Conservation (phyloP, 768 basidiomycete genomes). For the Lactifluus subvellereus region DNA sequence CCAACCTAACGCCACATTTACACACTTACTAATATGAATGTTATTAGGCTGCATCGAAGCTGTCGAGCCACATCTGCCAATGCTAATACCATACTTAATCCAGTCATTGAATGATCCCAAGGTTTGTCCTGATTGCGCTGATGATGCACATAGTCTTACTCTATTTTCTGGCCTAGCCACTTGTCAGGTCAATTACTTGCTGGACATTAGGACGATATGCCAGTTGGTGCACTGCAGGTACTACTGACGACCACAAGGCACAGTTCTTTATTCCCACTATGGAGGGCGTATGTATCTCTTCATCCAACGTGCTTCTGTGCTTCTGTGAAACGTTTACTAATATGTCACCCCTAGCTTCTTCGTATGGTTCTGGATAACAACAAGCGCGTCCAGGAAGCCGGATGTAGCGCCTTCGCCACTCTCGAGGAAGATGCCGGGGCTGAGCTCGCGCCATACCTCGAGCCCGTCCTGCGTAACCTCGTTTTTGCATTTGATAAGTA, state of each 20-base stretch:
- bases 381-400: conserved; percentile 98
- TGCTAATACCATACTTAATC: conserved; percentile 88
- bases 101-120: conserved; percentile 87
- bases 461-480: conserved; percentile 90
- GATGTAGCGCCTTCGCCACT: conserved; percentile 97
- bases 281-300: conserved; percentile 68
- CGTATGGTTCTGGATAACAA: conserved; percentile 98
- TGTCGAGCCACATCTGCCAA: conserved; percentile 91
- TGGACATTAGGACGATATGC: conserved; percentile 99
- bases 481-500: conserved; percentile 97
- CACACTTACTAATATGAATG: background rate
- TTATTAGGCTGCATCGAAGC: conserved; percentile 87
- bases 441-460: conserved; percentile 87
- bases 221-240: conserved; percentile 88
- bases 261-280: conserved; percentile 94
- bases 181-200: conserved; percentile 96
- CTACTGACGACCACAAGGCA: conserved; percentile 81
- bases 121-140: conserved; percentile 39
- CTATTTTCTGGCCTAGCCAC: conserved; percentile 50
- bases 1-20: background rate
- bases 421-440: conserved; percentile 94
- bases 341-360: conserved; percentile 58
- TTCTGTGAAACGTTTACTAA: conserved; percentile 18
- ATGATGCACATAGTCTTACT: conserved; percentile 5
- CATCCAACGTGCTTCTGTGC: conserved; percentile 27